A percentile compares a stretch with the other conserved stretches of the same genome.
These are phyloP conservation scores for Cephaloascus fragrans DNA, from an alignment of 805 yeast genomes.

Conservation along the genomic window DNA sequence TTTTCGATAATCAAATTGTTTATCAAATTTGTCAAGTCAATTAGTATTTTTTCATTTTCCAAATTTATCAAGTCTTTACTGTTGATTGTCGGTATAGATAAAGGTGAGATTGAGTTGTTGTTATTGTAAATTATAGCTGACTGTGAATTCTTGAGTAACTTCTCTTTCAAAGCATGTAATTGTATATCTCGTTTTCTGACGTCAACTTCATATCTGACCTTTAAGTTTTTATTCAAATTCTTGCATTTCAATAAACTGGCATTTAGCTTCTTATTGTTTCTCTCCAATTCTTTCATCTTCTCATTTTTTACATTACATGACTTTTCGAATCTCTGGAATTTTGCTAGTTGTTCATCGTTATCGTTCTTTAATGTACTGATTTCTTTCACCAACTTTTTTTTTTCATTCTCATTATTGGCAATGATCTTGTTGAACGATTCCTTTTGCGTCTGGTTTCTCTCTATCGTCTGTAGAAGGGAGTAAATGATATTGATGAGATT, in stretches of 20 bases:
- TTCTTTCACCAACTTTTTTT: slow-evolving; percentile 10
- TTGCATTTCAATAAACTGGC: slow-evolving; percentile 15
- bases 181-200: slow-evolving; percentile 20
- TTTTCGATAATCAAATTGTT: slow-evolving; percentile 27
- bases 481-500: slow-evolving; percentile 26
- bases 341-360: background rate
- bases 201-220: slow-evolving; percentile 23
- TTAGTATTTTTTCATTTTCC: slow-evolving; percentile 22
- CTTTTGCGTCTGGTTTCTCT: slow-evolving; percentile 21
- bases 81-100: slow-evolving; percentile 1
- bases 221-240: slow-evolving; percentile 17
- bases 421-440: slow-evolving; percentile 18
- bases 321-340: background rate
- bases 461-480: slow-evolving; percentile 20
- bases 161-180: slow-evolving; percentile 21
- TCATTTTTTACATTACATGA: background rate
- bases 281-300: background rate
- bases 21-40: slow-evolving; percentile 22
- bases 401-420: slow-evolving; percentile 4
- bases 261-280: background rate
- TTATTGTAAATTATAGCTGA: slow-evolving; percentile 16
- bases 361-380: slow-evolving; percentile 13
- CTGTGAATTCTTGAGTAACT: slow-evolving; percentile 17
- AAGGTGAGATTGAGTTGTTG: no score
- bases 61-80: slow-evolving; percentile 7